Percentiles rank a stretch among this genome's conserved stretches.
phyloP scores from a whole-genome alignment of 805 yeast genomes.

The Ogataea angusta region DNA sequence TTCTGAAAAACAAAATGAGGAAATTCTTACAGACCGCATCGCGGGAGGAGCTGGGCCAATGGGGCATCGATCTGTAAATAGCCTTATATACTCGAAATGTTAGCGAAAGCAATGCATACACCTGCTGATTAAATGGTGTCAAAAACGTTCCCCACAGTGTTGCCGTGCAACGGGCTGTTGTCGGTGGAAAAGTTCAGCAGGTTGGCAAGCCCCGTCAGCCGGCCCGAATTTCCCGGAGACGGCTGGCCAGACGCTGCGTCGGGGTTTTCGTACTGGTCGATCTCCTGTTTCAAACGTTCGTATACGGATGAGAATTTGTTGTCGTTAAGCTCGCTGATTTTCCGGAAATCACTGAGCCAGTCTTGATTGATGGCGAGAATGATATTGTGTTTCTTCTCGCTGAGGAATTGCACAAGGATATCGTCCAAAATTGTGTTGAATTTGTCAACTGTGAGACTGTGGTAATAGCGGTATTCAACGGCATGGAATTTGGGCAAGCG shows the following conservation, averaged over 20 bases:
- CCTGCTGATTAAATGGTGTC: slow-evolving; percentile 20
- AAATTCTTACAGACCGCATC: slow-evolving; percentile 43
- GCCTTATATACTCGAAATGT: slow-evolving; percentile 6
- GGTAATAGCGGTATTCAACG: slow-evolving; percentile 48
- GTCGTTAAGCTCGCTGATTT: slow-evolving; percentile 31
- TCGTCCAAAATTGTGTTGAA: slow-evolving; percentile 31
- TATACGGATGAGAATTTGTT: slow-evolving; percentile 26
- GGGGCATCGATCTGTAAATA: slow-evolving; percentile 25
- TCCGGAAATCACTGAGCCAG: slow-evolving; percentile 29
- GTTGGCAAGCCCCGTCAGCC: slow-evolving; percentile 27
- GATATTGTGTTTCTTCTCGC: slow-evolving; percentile 33
- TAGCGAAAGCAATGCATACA: slow-evolving; percentile 9
- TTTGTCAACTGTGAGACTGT: slow-evolving; percentile 33
- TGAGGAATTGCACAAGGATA: slow-evolving; percentile 25
- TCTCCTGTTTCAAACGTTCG: slow-evolving; percentile 26
- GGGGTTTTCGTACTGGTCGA: slow-evolving; percentile 24
- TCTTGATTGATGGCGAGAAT: slow-evolving; percentile 31
- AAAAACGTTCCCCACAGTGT: slow-evolving; percentile 27
- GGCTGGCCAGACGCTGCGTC: slow-evolving; percentile 15
- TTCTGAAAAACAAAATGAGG: slow-evolving; percentile 69
- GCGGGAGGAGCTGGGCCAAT: slow-evolving; percentile 23
- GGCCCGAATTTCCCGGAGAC: slow-evolving; percentile 7
- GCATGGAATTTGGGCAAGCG: slow-evolving; percentile 65
- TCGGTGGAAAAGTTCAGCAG: slow-evolving; percentile 31
- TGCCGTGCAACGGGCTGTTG: slow-evolving; percentile 29